These are phyloP conservation scores for Plasmodium blacklocki DNA, from an alignment of 169 alveolate species.

Conservation along the genomic window DNA sequence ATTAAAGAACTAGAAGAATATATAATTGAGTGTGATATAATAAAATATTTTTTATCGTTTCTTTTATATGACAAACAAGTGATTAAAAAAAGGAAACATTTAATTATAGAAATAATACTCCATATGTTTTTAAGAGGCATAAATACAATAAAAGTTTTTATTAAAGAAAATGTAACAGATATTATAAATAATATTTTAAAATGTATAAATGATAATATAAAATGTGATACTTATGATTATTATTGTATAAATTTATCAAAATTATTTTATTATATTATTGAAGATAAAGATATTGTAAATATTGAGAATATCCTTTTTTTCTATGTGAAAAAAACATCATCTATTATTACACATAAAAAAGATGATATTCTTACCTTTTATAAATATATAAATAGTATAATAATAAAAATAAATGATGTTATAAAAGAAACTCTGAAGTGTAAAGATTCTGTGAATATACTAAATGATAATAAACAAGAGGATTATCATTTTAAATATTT, in stretches of 20 bases:
- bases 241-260: conserved; percentile 38
- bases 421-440: too few species aligned
- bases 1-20: conserved; percentile 47
- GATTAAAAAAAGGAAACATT: background rate
- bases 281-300: background rate
- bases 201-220: conserved; percentile 10
- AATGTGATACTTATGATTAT: conserved; percentile 12
- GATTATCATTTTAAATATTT: background rate
- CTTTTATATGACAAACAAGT: background rate
- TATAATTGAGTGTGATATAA: conserved; percentile 30
- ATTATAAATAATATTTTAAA: conserved; percentile 24
- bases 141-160: conserved; percentile 3
- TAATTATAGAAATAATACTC: conserved; percentile 28
- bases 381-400: background rate
- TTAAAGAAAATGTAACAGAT: conserved; percentile 3
- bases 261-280: conserved; percentile 31
- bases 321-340: too few species aligned
- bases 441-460: too few species aligned
- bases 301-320: too few species aligned
- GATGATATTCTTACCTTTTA: too few species aligned
- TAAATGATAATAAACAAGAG: too few species aligned
- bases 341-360: too few species aligned
- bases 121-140: conserved; percentile 7
- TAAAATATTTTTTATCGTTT: conserved; percentile 6
- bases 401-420: background rate